These are phyloP conservation scores for Prunus yedoensis DNA, from an alignment of 331 rosid genomes.

Conservation along the genomic window DNA sequence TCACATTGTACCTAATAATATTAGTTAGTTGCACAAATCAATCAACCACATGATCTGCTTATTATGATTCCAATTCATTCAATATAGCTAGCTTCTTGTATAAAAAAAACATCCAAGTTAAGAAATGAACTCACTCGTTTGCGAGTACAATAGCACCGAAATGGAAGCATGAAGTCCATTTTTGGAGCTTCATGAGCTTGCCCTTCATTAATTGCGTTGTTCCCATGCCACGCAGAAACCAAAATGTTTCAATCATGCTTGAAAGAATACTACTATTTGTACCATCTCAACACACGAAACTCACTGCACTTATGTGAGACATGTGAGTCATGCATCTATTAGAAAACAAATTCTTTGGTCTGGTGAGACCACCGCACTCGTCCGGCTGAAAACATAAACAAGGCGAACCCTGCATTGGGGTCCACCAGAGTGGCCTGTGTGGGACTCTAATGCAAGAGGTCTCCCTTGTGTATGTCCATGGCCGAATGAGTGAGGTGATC, in stretches of 20 bases:
- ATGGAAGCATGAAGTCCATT: slow-evolving; percentile 26
- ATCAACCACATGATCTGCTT: background rate
- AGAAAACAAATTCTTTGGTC: background rate
- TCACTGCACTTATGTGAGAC: background rate
- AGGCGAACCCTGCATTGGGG: no score
- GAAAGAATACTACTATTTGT: background rate
- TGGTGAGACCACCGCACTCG: no score
- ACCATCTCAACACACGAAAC: background rate
- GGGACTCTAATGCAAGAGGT: no score
- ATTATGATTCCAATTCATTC: background rate
- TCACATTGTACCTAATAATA: slow-evolving; percentile 36
- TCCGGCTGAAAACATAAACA: no score
- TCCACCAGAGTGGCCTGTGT: no score
- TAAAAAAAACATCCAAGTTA: background rate
- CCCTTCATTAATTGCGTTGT: slow-evolving; percentile 1
- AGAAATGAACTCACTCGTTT: slow-evolving; percentile 26
- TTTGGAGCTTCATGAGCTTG: slow-evolving; percentile 4
- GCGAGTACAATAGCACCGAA: slow-evolving; percentile 32
- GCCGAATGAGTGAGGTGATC: no score
- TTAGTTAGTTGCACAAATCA: background rate
- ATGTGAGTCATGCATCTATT: background rate
- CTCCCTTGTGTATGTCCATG: no score
- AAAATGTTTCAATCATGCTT: background rate
- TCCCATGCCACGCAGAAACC: slow-evolving; percentile 4
- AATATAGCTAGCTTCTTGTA: background rate